Conservation (phyloP, 2,329 filamentous ascomycete species). For the Rutstroemia sp. region DNA sequence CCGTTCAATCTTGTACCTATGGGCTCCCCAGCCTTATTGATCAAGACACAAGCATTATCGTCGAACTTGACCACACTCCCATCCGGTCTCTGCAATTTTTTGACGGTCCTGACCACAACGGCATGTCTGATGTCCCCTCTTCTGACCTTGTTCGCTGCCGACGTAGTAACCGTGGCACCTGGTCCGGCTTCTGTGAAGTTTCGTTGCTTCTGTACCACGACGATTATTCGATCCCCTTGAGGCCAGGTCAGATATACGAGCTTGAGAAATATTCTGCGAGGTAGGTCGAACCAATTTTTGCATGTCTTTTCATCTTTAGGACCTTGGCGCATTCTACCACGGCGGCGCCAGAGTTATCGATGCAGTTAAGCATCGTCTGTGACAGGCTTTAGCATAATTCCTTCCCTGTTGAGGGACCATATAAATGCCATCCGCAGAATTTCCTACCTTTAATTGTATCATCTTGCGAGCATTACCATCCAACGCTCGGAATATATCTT, state of each 20-base stretch:
- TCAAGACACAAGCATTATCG: conserved; percentile 94
- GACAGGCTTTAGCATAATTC: not conserved
- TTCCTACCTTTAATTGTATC: conserved; percentile 78
- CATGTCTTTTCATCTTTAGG: conserved; percentile 80
- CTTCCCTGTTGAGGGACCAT: not conserved
- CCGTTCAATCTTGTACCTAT: conserved; percentile 88
- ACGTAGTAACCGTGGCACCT: conserved; percentile 63
- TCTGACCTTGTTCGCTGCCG: conserved; percentile 84
- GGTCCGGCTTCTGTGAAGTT: conserved; percentile 65
- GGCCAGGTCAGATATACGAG: not conserved
- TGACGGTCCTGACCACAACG: conserved; percentile 84
- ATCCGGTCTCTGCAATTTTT: conserved; percentile 80
- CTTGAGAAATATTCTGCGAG: not conserved
- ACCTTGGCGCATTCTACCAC: conserved; percentile 95
- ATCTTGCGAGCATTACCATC: conserved; percentile 47
- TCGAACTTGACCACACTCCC: conserved; percentile 89
- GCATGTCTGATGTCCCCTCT: conserved; percentile 95
- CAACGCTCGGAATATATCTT: not conserved
- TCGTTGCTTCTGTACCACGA: conserved; percentile 95
- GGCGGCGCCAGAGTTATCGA: conserved; percentile 96
- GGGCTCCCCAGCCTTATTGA: conserved; percentile 95
- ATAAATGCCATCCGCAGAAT: not conserved
- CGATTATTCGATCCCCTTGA: conserved; percentile 88
- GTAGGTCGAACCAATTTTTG: conserved; percentile 67
- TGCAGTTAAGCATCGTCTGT: conserved; percentile 96